Evolutionary conservation across 2,329 filamentous ascomycete genomes (phyloP).

Genomic region (Colletotrichum sp.): DNA sequence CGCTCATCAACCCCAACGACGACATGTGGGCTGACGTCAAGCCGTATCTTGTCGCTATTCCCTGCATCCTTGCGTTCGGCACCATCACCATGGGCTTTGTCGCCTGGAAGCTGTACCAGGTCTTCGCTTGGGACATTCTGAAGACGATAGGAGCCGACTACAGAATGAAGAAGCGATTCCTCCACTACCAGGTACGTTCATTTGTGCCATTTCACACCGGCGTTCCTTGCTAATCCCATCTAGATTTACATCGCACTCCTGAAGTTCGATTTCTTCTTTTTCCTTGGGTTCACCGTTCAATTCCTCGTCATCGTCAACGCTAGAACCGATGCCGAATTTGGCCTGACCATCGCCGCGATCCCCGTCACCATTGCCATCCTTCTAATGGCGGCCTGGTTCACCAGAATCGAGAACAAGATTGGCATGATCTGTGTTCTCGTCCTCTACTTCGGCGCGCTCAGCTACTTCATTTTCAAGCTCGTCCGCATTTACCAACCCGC

Average conservation of each 20-base stretch:
- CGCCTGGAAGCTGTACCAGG: constrained; percentile 95
- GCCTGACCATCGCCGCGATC: constrained; percentile 86
- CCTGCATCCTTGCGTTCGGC: constrained; percentile 78
- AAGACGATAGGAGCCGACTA: constrained; percentile 98
- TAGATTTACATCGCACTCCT: constrained; percentile 97
- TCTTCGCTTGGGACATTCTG: constrained; percentile 99
- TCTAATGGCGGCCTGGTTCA: constrained; percentile 83
- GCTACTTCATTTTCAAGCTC: constrained; percentile 98
- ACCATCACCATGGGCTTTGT: constrained; percentile 77
- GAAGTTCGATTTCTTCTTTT: constrained; percentile 99
- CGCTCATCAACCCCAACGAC: constrained; percentile 29
- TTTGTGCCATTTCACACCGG: neutral
- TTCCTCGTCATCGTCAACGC: constrained; percentile 90
- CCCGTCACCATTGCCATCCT: constrained; percentile 91
- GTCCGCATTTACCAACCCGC: constrained; percentile 86
- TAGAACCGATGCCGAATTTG: constrained; percentile 75
- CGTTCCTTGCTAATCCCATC: neutral
- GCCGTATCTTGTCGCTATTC: constrained; percentile 84
- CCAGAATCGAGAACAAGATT: constrained; percentile 77
- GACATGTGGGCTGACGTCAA: constrained; percentile 73
- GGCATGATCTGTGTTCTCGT: constrained; percentile 83
- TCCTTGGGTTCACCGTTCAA: constrained; percentile 97
- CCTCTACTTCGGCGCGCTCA: constrained; percentile 86
- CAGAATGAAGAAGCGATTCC: constrained; percentile 93
- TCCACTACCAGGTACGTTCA: constrained; percentile 85